Base-by-base conservation (phyloP, 176 grass and related monocot species). In the Canna indica region DNA sequence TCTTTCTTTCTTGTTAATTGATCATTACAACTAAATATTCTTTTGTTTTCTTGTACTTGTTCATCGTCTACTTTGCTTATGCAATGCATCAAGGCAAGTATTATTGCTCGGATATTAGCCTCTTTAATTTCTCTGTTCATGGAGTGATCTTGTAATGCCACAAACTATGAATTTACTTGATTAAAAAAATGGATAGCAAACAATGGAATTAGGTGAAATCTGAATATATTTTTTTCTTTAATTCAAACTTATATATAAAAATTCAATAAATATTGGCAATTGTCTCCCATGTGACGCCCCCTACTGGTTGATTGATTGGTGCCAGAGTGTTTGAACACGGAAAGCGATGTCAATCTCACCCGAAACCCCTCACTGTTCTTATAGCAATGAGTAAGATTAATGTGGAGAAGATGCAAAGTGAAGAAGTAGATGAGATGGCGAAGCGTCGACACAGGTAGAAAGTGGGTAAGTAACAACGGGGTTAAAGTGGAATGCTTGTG, bases 11-110 rank as follows among this genome's bases (percentile, higher is more conserved):
- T 41, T 72, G 48, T 35, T 72, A 56, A 36, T 72, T 35, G 44
- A 72, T 72, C 7, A 72, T 38, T 52, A 57, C 29, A 38, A 38
- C 70, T 72, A 72, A 57, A 72, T 56, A 72, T 72, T 72, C 70
- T 72, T 72, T 72, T 62, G 22, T 69, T 28, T 56, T 54, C 30
- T 54, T n/a, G 4, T 13, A 20, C 15, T 72, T 36, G 44, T 46
- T 72, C 17, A 13, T 33, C 9, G 28, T 29, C 30, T 62, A 62
- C 15, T 72, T 72, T 57, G 28, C 50, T 70, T 70, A 47, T 70
- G 42, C 41, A 70, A 70, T 70, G 68, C 42, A 70, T 31, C 39
- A 17, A 18, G 2, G 16, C 28, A 32, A 18, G 60, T 64, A 64
- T 64, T 33, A 64, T 64, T 64, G 28, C 28, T 64, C 17, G 20